Evolutionary conservation across 2,329 filamentous ascomycete genomes (phyloP), one percentile per base, ranked within the genome.

Genomic region (Exophiala oligosperma): DNA sequence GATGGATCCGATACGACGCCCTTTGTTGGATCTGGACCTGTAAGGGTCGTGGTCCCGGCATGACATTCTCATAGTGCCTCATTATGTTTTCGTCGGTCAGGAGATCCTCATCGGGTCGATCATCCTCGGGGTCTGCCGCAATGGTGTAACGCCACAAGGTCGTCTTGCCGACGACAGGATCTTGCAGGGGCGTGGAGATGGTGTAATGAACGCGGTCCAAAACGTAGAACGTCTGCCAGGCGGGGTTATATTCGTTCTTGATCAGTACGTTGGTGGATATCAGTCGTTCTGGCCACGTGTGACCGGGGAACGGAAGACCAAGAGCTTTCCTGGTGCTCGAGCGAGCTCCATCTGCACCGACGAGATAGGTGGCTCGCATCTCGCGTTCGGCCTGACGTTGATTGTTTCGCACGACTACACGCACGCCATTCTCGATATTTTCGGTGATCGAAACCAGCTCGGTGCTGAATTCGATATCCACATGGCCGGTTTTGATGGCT

Each of bases 221-320:
- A 7, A 54, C 38, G 40, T 49, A 61, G 21, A 41, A 44, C 9
- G 54, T 57, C 21, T 53, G 54, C 28, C 23, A 50, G 11, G 23
- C 24, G 2, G 51, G 26, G 9, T 38, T 46, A 21, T 28, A 26
- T 38, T 50, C 46, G 37, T 61, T 60, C 8, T 54, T 23, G 37
- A 54, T 14, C 44, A 47, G 7, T 12, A 54, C 58, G 28, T 60
- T 54, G 2, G 58, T 60, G 29, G 58, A 41, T 24, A 60, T 53
- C 24, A 60, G 38, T 8, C 54, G 49, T 41, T 60, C 58, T 3
- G 54, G 58, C 58, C 58, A 60, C 14, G 58, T 57, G 38, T 60
- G 58, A n/a, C 58, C 58, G 4, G 58, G 43, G 40, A 54, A 60
- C 9, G 58, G 29, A 23, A 60, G 54, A 21, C 54, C 54, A 9